Conservation (phyloP, 164 flowering plant species). For the Tetrastigma voinierianum region DNA sequence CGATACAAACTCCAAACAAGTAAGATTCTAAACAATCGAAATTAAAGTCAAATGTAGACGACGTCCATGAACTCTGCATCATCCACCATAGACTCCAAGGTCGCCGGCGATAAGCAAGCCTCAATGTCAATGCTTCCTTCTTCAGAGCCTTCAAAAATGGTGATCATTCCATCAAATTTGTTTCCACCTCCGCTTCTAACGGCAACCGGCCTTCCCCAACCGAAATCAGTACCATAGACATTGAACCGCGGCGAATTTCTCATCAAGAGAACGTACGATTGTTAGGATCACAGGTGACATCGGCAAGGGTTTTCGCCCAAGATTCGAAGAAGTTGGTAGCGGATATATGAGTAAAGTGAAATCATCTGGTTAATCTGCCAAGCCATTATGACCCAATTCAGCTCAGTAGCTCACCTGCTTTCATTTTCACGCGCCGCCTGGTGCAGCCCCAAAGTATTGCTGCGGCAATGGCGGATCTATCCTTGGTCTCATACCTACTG, state of each 20-base stretch:
- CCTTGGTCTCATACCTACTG: no score
- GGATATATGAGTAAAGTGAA: no score
- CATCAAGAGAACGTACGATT: not conserved
- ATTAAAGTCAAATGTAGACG: not conserved
- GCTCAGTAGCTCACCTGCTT: no score
- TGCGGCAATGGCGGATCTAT: no score
- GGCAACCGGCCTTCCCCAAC: conserved; percentile 40
- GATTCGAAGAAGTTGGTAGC: no score
- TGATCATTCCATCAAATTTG: conserved; percentile 24
- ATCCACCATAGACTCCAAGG: conserved; percentile 15
- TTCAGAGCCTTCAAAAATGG: conserved; percentile 14
- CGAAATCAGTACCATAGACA: conserved; percentile 40
- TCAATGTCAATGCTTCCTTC: conserved; percentile 33
- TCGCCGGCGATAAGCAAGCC: conserved; percentile 14
- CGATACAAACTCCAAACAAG: no score
- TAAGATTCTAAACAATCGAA: no score
- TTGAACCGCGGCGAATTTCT: conserved; percentile 38
- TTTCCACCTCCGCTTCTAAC: conserved; percentile 27
- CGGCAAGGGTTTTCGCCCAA: not conserved
- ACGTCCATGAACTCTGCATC: conserved; percentile 25
- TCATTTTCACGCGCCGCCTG: no score
- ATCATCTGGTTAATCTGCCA: no score
- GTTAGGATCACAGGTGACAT: no score
- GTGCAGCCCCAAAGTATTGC: no score
- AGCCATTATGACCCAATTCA: no score